Evolutionary conservation across 768 basidiomycete species (phyloP).

Genomic region (Ephemerocybe angulata): DNA sequence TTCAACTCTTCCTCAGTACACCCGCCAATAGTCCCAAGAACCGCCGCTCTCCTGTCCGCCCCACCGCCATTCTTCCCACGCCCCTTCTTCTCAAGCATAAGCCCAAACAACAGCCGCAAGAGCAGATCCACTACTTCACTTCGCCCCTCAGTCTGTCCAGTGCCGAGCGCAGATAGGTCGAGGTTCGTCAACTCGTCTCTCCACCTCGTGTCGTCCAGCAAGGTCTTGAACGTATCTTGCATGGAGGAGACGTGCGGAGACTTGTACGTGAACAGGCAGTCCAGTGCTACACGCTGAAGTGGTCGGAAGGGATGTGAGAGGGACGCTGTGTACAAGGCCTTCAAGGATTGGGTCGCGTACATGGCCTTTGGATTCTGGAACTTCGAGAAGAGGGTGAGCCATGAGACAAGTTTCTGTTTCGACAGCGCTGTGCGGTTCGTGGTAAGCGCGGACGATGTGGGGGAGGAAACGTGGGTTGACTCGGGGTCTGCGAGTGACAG

Average conservation of each 20-base stretch:
- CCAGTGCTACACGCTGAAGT: slow-evolving; percentile 71
- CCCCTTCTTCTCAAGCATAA: slow-evolving; percentile 80
- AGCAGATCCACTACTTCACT: slow-evolving; percentile 63
- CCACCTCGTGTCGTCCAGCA: slow-evolving; percentile 86
- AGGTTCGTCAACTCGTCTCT: slow-evolving; percentile 82
- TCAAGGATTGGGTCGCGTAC: slow-evolving; percentile 61
- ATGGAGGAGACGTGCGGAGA: slow-evolving; percentile 49
- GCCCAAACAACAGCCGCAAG: slow-evolving; percentile 78
- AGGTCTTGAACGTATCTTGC: slow-evolving; percentile 59
- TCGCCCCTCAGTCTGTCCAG: slow-evolving; percentile 28
- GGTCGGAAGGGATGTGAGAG: slow-evolving; percentile 82
- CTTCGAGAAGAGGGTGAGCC: slow-evolving; percentile 85
- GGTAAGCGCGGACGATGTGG: slow-evolving; percentile 26
- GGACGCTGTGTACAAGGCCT: slow-evolving; percentile 62
- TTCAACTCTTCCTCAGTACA: slow-evolving; percentile 72
- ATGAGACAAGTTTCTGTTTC: slow-evolving; percentile 62
- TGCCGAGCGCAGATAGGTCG: slow-evolving; percentile 53
- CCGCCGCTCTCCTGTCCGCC: slow-evolving; percentile 67
- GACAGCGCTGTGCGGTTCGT: slow-evolving; percentile 31
- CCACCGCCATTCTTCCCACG: slow-evolving; percentile 44
- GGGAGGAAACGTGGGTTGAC: slow-evolving; percentile 18
- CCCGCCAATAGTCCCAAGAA: slow-evolving; percentile 65
- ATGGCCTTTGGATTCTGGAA: slow-evolving; percentile 92
- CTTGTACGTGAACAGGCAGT: slow-evolving; percentile 83
- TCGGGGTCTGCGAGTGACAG: slow-evolving; percentile 34